Base-by-base conservation (phyloP, 768 basidiomycete genomes). In the Kwoniella dendrophila region DNA sequence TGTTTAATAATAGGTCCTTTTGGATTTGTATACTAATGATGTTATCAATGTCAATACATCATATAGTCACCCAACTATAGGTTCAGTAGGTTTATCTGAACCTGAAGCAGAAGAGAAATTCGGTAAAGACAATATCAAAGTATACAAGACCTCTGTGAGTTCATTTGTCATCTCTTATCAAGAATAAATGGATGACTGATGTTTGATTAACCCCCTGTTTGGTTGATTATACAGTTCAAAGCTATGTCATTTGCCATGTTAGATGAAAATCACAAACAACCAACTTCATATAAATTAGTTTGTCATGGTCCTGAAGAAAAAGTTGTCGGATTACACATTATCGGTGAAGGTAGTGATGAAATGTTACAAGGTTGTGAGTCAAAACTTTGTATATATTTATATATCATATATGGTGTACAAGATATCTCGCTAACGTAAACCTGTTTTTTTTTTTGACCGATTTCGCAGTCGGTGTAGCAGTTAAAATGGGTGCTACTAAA, bases 1-100 rank as follows among this genome's bases (percentile, higher is more conserved):
- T n/a, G n/a, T n/a, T n/a, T n/a, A n/a, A n/a, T n/a, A n/a, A n/a
- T n/a, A n/a, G n/a, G 8, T 43, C 18, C 7, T 20, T 10, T 20
- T 8, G 12, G 8, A 5, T 6, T 20, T n/a, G 20, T 43, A 11
- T 10, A 20, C 41, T 14, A 43, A 20, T 14, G 18, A 11, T 43
- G 41, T 36, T 36, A 20, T 30, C 8, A 10, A 49, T 59, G 48
- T 38, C 36, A 2, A 6, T 22, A n/a, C 18, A 24, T 11, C 30
- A 10, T 30, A 1, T 64, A 95, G 92, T 7, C 95, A 98, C 79
- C 96, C 95, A 0, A 87, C 95, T 12, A 90, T 96, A 62, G 96
- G 96, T 32, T 90, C 93, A 14, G 91, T 98, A 33, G 96, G 96
- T 52, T 82, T 97, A 67, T 96, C 95, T 7, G 94, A 99, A 78